Conservation (phyloP, 2,329 filamentous ascomycete genomes). For the Arthroderma sp. region DNA sequence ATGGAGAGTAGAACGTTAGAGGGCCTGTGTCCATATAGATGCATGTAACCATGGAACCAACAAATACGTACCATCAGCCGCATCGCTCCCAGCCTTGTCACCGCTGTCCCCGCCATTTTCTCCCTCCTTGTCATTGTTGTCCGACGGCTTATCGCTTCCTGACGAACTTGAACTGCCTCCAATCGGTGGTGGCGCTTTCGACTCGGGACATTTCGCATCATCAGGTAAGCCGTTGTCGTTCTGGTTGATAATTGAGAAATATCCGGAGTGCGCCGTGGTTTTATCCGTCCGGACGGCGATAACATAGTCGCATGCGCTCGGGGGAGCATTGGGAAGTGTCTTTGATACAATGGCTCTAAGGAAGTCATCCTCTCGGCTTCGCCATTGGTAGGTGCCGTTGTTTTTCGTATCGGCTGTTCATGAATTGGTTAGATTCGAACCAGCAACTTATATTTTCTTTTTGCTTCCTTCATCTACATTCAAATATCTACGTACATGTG, state of each 20-base stretch:
- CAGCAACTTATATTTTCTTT: background rate
- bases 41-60: too few species aligned
- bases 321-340: slow-evolving; percentile 6
- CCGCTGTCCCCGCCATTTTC: too few species aligned
- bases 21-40: too few species aligned
- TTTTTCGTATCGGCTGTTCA: slow-evolving; percentile 5
- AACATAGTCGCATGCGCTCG: slow-evolving; percentile 9
- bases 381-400: slow-evolving; percentile 10
- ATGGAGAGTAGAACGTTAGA: too few species aligned
- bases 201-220: slow-evolving; percentile 3
- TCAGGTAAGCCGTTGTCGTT: slow-evolving; percentile 6
- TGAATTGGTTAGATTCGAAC: background rate
- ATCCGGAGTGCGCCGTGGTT: slow-evolving; percentile 3
- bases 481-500: slow-evolving; percentile 5
- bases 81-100: too few species aligned
- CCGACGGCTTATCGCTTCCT: background rate
- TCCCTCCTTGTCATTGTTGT: too few species aligned
- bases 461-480: background rate
- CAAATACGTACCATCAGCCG: too few species aligned
- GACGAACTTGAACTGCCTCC: background rate
- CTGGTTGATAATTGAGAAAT: slow-evolving; percentile 9
- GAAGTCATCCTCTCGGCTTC: slow-evolving; percentile 9
- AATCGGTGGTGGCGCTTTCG: background rate
- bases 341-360: slow-evolving; percentile 1
- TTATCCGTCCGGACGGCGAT: slow-evolving; percentile 5